phyloP scores from a whole-genome alignment of 192 early-diverging fungal genomes.

The Mortierella claussenii region DNA sequence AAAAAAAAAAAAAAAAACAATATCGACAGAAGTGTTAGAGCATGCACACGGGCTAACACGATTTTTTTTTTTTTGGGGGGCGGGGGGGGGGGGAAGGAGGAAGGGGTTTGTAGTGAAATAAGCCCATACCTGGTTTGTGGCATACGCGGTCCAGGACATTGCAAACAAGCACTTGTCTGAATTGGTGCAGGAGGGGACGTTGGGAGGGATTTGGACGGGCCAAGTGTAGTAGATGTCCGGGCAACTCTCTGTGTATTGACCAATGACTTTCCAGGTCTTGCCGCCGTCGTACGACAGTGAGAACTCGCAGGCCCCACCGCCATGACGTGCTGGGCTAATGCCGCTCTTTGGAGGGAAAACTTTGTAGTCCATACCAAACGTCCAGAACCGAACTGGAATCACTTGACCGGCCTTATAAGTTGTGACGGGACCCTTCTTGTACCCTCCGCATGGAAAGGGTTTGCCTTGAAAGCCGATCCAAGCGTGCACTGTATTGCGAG shows the following conservation, averaged over 20 bases:
- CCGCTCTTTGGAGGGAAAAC: conserved; percentile 41
- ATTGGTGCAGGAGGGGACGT: conserved; percentile 40
- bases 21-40: neutral
- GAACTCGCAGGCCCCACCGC: conserved; percentile 78
- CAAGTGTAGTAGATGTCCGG: conserved; percentile 57
- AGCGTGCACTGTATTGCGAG: conserved; percentile 20
- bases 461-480: conserved; percentile 51
- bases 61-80: neutral
- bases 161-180: conserved; percentile 52
- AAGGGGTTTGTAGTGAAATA: neutral
- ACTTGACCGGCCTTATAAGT: conserved; percentile 60
- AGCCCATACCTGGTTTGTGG: conserved; percentile 63
- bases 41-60: too few relatives aligned
- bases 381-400: conserved; percentile 60
- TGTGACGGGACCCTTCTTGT: conserved; percentile 49
- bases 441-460: conserved; percentile 54
- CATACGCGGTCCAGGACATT: conserved; percentile 77
- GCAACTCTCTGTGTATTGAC: conserved; percentile 52
- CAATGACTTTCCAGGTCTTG: conserved; percentile 63
- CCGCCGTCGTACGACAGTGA: conserved; percentile 72
- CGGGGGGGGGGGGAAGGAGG: too few relatives aligned
- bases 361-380: conserved; percentile 29
- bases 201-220: conserved; percentile 55
- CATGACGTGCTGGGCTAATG: conserved; percentile 60
- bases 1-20: neutral